Evolutionary conservation across 352 stramenopile genomes (phyloP).

Genomic region (Phytophthora tubulina): DNA sequence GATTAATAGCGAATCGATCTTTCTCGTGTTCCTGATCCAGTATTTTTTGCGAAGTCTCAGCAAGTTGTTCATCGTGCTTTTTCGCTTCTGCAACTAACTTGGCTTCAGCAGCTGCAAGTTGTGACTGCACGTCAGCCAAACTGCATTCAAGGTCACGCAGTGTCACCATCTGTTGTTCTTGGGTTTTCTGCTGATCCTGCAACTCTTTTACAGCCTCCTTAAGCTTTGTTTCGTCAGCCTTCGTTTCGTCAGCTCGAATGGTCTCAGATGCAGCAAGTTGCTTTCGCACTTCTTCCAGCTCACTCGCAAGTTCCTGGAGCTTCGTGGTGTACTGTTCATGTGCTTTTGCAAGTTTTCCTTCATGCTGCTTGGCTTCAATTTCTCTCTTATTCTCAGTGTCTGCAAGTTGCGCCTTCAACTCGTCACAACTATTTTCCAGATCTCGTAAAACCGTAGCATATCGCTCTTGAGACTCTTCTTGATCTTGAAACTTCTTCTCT

Average conservation of each 20-base stretch:
- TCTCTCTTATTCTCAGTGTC: conserved; percentile 7
- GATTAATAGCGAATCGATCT: conserved; percentile 6
- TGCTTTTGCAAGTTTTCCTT: neutral
- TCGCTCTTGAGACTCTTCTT: conserved; percentile 9
- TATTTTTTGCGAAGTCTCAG: conserved; percentile 9
- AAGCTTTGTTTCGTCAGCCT: conserved; percentile 6
- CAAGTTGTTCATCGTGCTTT: conserved; percentile 5
- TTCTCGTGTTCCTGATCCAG: conserved; percentile 12
- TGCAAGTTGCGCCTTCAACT: conserved; percentile 16
- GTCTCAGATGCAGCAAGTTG: conserved; percentile 8
- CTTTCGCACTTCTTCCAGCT: conserved; percentile 8
- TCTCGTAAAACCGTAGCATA: conserved; percentile 12
- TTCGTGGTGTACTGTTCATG: conserved; percentile 2
- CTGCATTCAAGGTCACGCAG: conserved; percentile 10
- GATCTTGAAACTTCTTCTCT: conserved; percentile 16
- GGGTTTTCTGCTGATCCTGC: neutral
- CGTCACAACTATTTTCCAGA: conserved; percentile 15
- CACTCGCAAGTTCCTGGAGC: neutral
- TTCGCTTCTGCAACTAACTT: conserved; percentile 12
- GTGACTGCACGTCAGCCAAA: conserved; percentile 3
- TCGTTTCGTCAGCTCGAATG: neutral
- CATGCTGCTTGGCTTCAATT: conserved; percentile 10
- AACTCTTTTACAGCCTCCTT: neutral
- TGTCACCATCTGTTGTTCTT: conserved; percentile 4
- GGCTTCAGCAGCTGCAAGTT: conserved; percentile 10